Percentiles rank a stretch among this genome's conserved stretches.
Evolutionary conservation across 2,329 filamentous ascomycete genomes (phyloP).

Genomic region (Cladosporium sp.): DNA sequence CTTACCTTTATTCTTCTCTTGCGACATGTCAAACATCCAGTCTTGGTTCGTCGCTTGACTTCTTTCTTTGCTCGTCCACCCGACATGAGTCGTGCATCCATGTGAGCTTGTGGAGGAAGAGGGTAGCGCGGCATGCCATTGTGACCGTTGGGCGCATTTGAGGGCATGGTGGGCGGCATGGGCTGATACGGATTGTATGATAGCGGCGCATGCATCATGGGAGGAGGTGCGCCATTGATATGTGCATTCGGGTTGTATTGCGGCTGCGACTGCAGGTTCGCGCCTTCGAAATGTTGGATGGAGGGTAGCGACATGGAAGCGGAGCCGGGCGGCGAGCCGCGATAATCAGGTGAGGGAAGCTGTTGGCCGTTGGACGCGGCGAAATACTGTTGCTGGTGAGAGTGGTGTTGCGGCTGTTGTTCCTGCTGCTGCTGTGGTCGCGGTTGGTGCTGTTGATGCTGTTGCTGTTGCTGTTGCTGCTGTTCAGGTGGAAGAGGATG

Average conservation of each 20-base stretch:
- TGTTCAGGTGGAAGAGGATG: background rate
- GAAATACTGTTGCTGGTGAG: constrained; percentile 9
- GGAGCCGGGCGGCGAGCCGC: constrained; percentile 12
- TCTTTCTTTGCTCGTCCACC: constrained; percentile 65
- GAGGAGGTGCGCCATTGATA: constrained; percentile 19
- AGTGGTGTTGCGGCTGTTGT: constrained; percentile 1
- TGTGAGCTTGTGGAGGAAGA: constrained; percentile 45
- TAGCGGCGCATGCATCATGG: constrained; percentile 21
- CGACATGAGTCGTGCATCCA: constrained; percentile 48
- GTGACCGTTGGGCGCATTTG: constrained; percentile 21
- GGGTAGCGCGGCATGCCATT: constrained; percentile 48
- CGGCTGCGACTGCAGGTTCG: constrained; percentile 21
- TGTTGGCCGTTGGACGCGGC: constrained; percentile 5
- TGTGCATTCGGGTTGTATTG: constrained; percentile 19
- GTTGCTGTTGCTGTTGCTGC: constrained; percentile 2
- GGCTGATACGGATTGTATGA: constrained; percentile 24
- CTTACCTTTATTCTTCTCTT: constrained; percentile 67
- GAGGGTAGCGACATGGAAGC: constrained; percentile 19
- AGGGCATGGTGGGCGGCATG: constrained; percentile 22
- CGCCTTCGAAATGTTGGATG: constrained; percentile 23
- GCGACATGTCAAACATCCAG: constrained; percentile 52
- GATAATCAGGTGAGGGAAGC: constrained; percentile 9
- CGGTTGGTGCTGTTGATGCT: background rate
- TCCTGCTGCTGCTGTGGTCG: constrained; percentile 1
- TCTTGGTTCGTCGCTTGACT: constrained; percentile 64